Evolutionary conservation across 192 early-diverging fungal species (phyloP), one percentile per base, ranked within the genome.

Genomic region (Entomortierella lignicola): DNA sequence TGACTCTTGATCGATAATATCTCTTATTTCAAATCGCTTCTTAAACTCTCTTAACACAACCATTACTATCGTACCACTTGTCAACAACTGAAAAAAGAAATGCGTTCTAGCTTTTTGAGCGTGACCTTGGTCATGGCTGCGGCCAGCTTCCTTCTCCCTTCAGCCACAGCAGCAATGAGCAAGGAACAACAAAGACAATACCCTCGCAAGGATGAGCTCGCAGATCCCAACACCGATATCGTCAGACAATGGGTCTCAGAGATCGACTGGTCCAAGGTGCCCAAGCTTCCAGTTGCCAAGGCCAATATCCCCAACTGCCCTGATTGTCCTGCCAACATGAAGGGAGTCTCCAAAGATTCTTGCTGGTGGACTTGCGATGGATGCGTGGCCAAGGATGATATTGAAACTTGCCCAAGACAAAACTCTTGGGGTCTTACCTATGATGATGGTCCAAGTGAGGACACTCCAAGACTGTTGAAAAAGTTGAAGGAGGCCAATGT

Each of bases 331-430:
- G 31, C 48, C 0, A 12, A 34, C 54, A 72, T 64, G 64, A 72
- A 68, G 34, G 25, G 20, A 1, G 29, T 81, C 37, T 65, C 56
- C 11, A 72, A 71, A 65, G 29, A 77, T 31, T 47, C 67, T 6
- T 82, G 81, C 34, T 85, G 85, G 72, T 88, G 84, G 84, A 88
- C 86, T 7, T 81, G 81, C 52, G 80, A 75, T 48, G 81, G 83
- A 17, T 84, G 84, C 68, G 60, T 81, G 47, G 69, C 77, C 52
- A 63, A 64, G 29, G 82, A 84, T 41, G 86, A 88, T 71, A 72
- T 88, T 39, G 80, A 62, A 37, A 25, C 71, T n/a, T 88, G 86
- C 48, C 84, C 84, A 13, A 20, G 50, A 13, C 81, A 84, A 63
- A 83, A 83, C 25, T 72, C 83, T 26, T 86, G 83, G 85, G 81